A percentile compares a stretch with the other conserved stretches of the same genome.
Conservation (phyloP, 106 monocot species). For the Platanthera zijinensis region DNA sequence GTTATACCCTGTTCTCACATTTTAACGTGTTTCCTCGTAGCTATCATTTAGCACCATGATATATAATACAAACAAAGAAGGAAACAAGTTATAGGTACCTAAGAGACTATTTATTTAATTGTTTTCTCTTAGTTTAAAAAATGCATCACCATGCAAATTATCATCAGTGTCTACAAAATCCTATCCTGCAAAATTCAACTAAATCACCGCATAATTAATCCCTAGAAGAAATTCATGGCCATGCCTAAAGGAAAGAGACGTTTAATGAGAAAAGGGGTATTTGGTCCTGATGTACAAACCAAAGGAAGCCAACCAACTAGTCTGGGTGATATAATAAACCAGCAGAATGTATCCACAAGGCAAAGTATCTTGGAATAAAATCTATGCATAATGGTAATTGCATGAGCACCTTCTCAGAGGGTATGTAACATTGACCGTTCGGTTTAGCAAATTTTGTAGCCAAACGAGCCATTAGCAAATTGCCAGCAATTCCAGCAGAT, state of each 20-base stretch:
- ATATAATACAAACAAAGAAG: neutral
- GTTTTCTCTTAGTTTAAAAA: neutral
- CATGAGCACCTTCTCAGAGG: conserved; percentile 43
- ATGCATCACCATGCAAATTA: neutral
- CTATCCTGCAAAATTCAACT: neutral
- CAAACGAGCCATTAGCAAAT: conserved; percentile 75
- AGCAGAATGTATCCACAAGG: neutral
- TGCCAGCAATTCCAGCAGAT: conserved; percentile 88
- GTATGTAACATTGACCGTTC: conserved; percentile 82
- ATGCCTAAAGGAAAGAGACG: neutral
- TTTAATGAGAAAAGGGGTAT: neutral
- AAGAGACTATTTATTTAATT: neutral
- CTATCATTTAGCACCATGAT: no score
- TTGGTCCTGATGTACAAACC: neutral
- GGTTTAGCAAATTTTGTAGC: conserved; percentile 93
- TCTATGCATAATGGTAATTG: neutral
- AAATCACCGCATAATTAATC: neutral
- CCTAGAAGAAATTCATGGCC: neutral
- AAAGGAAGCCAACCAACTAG: neutral
- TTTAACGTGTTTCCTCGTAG: no score
- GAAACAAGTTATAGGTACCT: neutral
- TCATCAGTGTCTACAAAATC: neutral
- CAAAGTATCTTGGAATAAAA: neutral
- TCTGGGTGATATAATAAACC: neutral
- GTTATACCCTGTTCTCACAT: no score